These are phyloP conservation scores for Pichia paraexigua DNA, from an alignment of 805 yeast genomes.

Conservation along the genomic window DNA sequence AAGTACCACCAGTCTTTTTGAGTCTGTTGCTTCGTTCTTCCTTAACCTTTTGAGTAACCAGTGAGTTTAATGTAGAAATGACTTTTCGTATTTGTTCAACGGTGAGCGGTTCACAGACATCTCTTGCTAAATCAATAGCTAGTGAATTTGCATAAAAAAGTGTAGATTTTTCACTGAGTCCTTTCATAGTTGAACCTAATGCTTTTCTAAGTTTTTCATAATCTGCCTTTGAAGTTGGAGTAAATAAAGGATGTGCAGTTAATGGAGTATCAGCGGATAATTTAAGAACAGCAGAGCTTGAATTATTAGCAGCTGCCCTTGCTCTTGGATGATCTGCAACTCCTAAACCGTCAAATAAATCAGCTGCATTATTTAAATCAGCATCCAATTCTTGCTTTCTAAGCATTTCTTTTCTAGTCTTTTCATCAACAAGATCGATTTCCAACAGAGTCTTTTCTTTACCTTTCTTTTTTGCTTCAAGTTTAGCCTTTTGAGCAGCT, in stretches of 20 bases:
- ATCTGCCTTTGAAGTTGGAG: constrained; percentile 73
- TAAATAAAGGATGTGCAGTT: constrained; percentile 72
- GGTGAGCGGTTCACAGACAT: constrained; percentile 70
- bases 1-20: constrained; percentile 74
- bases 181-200: constrained; percentile 50
- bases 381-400: constrained; percentile 74
- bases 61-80: constrained; percentile 72
- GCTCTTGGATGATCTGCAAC: constrained; percentile 53
- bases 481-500: constrained; percentile 32
- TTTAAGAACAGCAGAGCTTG: constrained; percentile 19
- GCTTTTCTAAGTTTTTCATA: constrained; percentile 72
- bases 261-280: constrained; percentile 58
- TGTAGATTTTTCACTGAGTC: constrained; percentile 51
- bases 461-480: constrained; percentile 40
- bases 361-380: constrained; percentile 90
- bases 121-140: constrained; percentile 81
- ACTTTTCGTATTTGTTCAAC: constrained; percentile 82
- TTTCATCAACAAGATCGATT: constrained; percentile 63
- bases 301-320: constrained; percentile 13
- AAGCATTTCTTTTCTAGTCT: constrained; percentile 65
- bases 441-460: constrained; percentile 39
- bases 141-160: constrained; percentile 66
- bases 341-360: constrained; percentile 70
- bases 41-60: constrained; percentile 77
- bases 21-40: constrained; percentile 85